A percentile compares a stretch with the other conserved stretches of the same genome.
phyloP scores from a whole-genome alignment of 768 basidiomycete species.

The Calocera cornea region DNA sequence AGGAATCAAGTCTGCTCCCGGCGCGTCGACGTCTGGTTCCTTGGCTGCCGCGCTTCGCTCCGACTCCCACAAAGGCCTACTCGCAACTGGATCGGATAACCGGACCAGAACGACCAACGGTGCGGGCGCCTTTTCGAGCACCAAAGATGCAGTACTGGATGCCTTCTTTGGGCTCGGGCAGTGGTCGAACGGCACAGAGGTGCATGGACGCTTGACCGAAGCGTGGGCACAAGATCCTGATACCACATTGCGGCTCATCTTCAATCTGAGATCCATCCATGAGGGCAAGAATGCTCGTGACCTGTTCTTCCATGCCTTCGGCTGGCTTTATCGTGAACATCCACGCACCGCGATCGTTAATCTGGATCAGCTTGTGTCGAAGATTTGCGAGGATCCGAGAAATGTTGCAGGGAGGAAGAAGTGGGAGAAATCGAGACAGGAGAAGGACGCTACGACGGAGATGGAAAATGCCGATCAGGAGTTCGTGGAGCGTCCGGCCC shows the following conservation, averaged over 20 bases:
- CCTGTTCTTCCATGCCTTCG: constrained; percentile 44
- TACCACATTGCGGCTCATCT: constrained; percentile 52
- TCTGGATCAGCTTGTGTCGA: constrained; percentile 39
- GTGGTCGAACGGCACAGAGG: constrained; percentile 12
- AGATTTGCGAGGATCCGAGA: constrained; percentile 32
- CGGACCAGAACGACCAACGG: constrained; percentile 38
- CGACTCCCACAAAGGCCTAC: neutral
- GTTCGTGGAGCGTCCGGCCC: constrained; percentile 12
- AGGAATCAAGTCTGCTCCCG: neutral
- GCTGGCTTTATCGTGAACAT: constrained; percentile 56
- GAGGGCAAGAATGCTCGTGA: constrained; percentile 47
- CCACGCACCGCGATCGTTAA: constrained; percentile 57
- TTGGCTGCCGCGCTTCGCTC: neutral
- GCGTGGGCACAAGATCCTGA: constrained; percentile 47
- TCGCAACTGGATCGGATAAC: constrained; percentile 18
- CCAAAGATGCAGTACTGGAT: constrained; percentile 39
- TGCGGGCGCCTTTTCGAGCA: constrained; percentile 40
- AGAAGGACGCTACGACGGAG: constrained; percentile 11
- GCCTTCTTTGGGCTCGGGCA: constrained; percentile 38
- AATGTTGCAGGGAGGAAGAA: constrained; percentile 16
- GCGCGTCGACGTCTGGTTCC: neutral
- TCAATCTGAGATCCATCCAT: constrained; percentile 54
- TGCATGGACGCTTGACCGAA: constrained; percentile 30
- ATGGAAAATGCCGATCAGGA: constrained; percentile 9
- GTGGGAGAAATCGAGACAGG: constrained; percentile 7